phyloP scores from a whole-genome alignment of 805 yeast species.

The Pichia cephalocereana region DNA sequence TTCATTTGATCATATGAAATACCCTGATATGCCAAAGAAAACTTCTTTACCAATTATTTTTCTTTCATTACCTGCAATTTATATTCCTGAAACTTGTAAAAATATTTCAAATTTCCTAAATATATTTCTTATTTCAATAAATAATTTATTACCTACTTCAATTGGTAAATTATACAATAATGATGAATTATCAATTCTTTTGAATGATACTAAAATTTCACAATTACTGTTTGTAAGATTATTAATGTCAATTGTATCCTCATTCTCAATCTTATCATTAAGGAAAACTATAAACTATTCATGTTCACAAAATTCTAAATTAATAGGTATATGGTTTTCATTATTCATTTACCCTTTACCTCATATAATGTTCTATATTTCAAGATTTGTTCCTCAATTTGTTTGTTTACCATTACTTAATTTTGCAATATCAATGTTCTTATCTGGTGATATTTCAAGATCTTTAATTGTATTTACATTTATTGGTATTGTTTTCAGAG shows the following conservation, averaged over 20 bases:
- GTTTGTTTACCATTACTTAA: slow-evolving; percentile 69
- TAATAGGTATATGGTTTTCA: slow-evolving; percentile 47
- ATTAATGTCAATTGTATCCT: slow-evolving; percentile 40
- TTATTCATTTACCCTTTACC: slow-evolving; percentile 59
- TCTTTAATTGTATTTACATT: slow-evolving; percentile 51
- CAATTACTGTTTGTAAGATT: slow-evolving; percentile 50
- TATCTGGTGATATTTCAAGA: slow-evolving; percentile 38
- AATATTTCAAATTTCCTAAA: slow-evolving; percentile 1
- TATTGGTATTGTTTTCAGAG: slow-evolving; percentile 58
- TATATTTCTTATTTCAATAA: neutral
- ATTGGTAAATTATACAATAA: neutral
- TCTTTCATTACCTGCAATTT: slow-evolving; percentile 35
- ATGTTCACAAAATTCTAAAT: slow-evolving; percentile 15
- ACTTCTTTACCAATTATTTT: slow-evolving; percentile 67
- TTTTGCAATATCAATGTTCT: slow-evolving; percentile 39
- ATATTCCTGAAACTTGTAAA: neutral
- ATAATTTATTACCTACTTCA: neutral
- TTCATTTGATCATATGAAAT: slow-evolving; percentile 62
- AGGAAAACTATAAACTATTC: slow-evolving; percentile 30
- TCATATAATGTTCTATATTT: slow-evolving; percentile 70
- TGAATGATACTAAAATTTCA: slow-evolving; percentile 31
- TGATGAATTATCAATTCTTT: neutral
- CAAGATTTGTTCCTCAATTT: slow-evolving; percentile 84
- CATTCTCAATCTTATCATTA: slow-evolving; percentile 40
- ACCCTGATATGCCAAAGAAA: slow-evolving; percentile 88